Conservation (phyloP, 2,329 filamentous ascomycete species). For the Xylaria sp. region DNA sequence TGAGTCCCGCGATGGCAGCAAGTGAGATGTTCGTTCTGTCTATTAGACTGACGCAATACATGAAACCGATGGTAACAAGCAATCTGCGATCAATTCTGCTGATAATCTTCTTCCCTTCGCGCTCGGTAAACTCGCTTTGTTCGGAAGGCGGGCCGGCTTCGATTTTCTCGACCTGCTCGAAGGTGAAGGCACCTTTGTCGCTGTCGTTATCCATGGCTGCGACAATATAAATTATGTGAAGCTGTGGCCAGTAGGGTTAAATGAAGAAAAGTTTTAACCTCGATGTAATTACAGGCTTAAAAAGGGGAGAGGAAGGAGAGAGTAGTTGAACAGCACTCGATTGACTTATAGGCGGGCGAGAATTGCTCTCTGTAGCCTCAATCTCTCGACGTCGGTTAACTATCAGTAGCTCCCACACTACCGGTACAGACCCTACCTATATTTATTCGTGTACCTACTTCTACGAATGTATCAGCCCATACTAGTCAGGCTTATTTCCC, state of each 20-base stretch:
- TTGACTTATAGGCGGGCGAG: background rate
- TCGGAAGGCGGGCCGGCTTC: constrained; percentile 32
- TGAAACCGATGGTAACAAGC: constrained; percentile 68
- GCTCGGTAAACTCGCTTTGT: constrained; percentile 61
- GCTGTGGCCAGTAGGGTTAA: background rate
- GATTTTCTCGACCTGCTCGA: constrained; percentile 41
- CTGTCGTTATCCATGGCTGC: constrained; percentile 44
- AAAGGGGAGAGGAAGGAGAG: background rate
- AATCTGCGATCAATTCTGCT: constrained; percentile 74
- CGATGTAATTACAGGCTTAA: background rate
- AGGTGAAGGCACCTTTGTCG: constrained; percentile 42
- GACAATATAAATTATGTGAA: background rate
- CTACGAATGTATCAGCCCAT: constrained; percentile 3
- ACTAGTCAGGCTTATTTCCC: constrained; percentile 23
- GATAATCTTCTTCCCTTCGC: constrained; percentile 75
- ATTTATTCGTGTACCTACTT: constrained; percentile 7
- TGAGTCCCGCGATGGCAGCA: constrained; percentile 76
- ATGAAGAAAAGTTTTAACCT: background rate
- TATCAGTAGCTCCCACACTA: background rate
- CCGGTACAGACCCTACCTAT: background rate
- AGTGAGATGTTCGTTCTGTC: constrained; percentile 81
- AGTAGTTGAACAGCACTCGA: background rate
- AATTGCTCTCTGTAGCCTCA: background rate
- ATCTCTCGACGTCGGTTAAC: background rate
- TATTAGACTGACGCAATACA: constrained; percentile 82